Percentiles rank a stretch among this genome's conserved stretches.
These are phyloP conservation scores for Heracleum sosnowskyi DNA, from an alignment of 129 eudicot genomes.

Conservation along the genomic window DNA sequence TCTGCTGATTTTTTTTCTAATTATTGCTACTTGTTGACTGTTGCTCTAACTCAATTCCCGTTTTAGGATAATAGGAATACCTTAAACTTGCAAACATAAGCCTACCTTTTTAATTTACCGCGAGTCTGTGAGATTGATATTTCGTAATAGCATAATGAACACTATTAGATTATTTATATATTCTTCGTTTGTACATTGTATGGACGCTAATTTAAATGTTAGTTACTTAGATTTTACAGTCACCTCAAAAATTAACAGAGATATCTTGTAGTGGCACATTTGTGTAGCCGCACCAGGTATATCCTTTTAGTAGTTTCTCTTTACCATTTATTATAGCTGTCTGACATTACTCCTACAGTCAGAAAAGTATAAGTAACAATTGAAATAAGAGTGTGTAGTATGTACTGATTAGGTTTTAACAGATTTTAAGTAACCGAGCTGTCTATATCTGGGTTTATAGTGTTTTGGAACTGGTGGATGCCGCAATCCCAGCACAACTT, in stretches of 20 bases:
- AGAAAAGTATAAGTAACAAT: neutral
- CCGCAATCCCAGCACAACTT: conserved; percentile 65
- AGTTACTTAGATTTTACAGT: neutral
- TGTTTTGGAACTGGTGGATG: conserved; percentile 93
- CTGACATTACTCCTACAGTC: neutral
- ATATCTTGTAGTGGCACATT: neutral
- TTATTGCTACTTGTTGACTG: neutral
- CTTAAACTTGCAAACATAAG: neutral
- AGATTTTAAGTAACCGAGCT: neutral
- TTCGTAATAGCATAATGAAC: neutral
- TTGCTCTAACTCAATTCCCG: neutral
- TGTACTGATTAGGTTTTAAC: neutral
- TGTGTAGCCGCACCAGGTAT: neutral
- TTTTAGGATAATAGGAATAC: neutral
- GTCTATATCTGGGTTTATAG: conserved; percentile 26
- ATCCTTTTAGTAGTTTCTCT: neutral
- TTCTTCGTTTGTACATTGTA: neutral
- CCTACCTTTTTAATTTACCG: neutral
- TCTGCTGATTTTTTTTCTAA: neutral
- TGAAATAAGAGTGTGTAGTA: neutral
- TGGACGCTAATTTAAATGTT: too few relatives aligned
- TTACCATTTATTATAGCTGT: neutral
- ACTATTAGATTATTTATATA: neutral
- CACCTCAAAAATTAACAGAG: neutral
- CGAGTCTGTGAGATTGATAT: neutral